phyloP scores from a whole-genome alignment of 2,329 filamentous ascomycete species.

The Alternaria ventricosa region DNA sequence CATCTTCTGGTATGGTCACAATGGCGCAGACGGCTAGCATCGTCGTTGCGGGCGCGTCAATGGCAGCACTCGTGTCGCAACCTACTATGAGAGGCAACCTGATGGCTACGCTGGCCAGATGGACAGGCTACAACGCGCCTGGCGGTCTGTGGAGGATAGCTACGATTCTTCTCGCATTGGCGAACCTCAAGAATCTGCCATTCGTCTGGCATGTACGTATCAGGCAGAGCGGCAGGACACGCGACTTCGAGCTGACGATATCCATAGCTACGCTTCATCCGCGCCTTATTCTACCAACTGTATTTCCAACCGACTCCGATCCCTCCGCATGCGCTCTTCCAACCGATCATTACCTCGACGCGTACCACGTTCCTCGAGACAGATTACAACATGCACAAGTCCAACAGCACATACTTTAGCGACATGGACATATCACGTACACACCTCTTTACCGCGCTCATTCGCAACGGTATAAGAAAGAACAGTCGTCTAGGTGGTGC shows the following conservation, averaged over 20 bases:
- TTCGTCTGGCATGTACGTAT: constrained; percentile 75
- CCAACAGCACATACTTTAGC: constrained; percentile 84
- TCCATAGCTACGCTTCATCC: constrained; percentile 53
- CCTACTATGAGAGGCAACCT: constrained; percentile 26
- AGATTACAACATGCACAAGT: constrained; percentile 87
- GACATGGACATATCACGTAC: constrained; percentile 85
- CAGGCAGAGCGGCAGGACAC: background rate
- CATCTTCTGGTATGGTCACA: constrained; percentile 15
- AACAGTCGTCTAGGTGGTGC: constrained; percentile 30
- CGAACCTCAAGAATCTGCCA: constrained; percentile 77
- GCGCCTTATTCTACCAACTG: constrained; percentile 55
- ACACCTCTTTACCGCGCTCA: constrained; percentile 70
- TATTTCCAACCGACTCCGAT: constrained; percentile 53
- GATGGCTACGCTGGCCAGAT: constrained; percentile 17
- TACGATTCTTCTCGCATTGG: constrained; percentile 41
- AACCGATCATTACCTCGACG: constrained; percentile 70
- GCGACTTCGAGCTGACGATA: constrained; percentile 12
- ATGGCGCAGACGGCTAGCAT: constrained; percentile 29
- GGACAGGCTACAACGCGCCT: constrained; percentile 39
- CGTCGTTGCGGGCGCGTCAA: constrained; percentile 27
- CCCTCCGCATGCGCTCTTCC: constrained; percentile 71
- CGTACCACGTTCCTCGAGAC: constrained; percentile 76
- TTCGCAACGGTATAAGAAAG: constrained; percentile 54
- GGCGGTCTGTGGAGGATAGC: constrained; percentile 45
- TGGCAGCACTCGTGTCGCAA: constrained; percentile 33